Base-by-base conservation (phyloP, 2,329 filamentous ascomycete species). In the Hypoxylon sp. region DNA sequence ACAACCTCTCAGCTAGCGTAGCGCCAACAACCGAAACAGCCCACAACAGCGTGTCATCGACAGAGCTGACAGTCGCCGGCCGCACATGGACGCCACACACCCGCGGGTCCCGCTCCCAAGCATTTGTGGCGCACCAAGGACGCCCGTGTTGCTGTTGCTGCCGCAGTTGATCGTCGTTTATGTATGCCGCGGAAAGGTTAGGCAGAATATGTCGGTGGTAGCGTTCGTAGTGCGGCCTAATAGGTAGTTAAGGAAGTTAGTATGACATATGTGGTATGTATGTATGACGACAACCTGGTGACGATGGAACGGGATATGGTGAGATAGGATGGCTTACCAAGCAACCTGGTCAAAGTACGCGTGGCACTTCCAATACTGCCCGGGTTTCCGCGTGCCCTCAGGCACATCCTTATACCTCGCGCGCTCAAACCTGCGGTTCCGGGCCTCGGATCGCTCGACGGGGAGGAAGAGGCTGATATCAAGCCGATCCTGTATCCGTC, bases 341-440 rank as follows among this genome's bases (percentile, higher is more conserved):
- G 70, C 72, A 48, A 77, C 73, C 13, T 72, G 62, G 8, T 78
- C 71, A 47, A 76, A 78, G 50, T 77, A 78, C 11, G 44, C 71
- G 39, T 72, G 67, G 1, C 61, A 71, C 69, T 77, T 77, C 76
- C 73, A 76, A 64, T 73, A 62, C 54, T 78, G 64, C 0, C 75
- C 76, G 2, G 70, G 68, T 19, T 19, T 39, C 56, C 56, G 22
- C 31, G 19, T 6, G 29, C 56, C 56, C 46, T 22, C 22, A 4
- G 56, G 56, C 46, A 14, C 44, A 37, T 59, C 56, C 31, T 2
- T 5, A 14, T 59, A 59, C 56, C 47, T 10, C 14, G 11, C n/a
- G 5, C 56, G 47, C 46, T 1, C 14, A 39, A 53, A 54, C 6
- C 59, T 22, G 2, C 51, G 42, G 9, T 2, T 3, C 14, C 50